Evolutionary conservation across 306 rosid genomes (phyloP).

Genomic region (Cicer bijugum): DNA sequence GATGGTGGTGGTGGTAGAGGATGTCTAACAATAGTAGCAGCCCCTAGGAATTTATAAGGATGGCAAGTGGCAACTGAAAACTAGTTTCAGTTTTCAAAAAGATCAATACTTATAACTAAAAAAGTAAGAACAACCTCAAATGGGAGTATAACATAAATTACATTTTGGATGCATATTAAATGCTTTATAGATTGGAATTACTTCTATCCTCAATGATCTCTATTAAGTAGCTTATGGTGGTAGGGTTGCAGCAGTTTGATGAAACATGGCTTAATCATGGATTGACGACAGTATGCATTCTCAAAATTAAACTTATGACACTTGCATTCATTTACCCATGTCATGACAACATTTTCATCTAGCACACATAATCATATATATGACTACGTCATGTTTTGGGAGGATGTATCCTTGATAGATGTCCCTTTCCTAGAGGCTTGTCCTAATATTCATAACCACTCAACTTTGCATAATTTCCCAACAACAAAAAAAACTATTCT

Average conservation of each 20-base stretch:
- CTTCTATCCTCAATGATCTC: not conserved
- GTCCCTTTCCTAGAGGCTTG: constrained; percentile 24
- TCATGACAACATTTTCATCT: constrained; percentile 5
- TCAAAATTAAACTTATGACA: not conserved
- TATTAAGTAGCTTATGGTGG: not conserved
- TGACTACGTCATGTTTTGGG: not conserved
- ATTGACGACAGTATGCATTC: constrained; percentile 15
- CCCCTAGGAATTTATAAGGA: constrained; percentile 4
- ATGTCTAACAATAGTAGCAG: not conserved
- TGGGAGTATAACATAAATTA: not conserved
- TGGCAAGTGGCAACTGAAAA: not conserved
- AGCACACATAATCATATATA: constrained; percentile 17
- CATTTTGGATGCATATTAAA: constrained; percentile 19
- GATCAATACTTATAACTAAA: not conserved
- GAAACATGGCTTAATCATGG: constrained; percentile 22
- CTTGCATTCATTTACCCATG: constrained; percentile 17
- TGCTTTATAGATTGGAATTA: not conserved
- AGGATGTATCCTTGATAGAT: constrained; percentile 7
- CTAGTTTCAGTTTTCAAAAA: not conserved
- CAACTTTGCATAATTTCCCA: not conserved
- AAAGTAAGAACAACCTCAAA: not conserved
- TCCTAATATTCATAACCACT: constrained; percentile 2
- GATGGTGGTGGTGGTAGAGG: not conserved
- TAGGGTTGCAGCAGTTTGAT: constrained; percentile 3
- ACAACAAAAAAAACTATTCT: not conserved